Evolutionary conservation across 371 early-diverging fungal species (phyloP).

Genomic region (Smittium culicis): DNA sequence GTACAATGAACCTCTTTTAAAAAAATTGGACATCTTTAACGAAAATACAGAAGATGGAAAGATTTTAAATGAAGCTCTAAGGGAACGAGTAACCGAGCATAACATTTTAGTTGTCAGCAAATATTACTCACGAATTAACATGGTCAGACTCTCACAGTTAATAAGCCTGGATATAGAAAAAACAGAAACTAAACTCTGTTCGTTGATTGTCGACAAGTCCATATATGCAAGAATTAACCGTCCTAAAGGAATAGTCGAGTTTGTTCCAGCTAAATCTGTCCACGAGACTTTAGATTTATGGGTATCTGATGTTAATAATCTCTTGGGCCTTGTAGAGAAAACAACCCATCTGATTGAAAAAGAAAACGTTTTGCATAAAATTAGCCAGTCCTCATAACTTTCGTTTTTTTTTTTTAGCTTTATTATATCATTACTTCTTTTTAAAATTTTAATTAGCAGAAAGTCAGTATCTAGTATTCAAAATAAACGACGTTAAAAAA

Average conservation of each 20-base stretch:
- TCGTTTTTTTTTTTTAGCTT: too few species aligned
- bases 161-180: slow-evolving; percentile 57
- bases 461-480: too few species aligned
- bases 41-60: slow-evolving; percentile 55
- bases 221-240: slow-evolving; percentile 92
- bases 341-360: slow-evolving; percentile 92
- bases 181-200: slow-evolving; percentile 78
- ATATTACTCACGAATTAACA: slow-evolving; percentile 82
- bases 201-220: slow-evolving; percentile 82
- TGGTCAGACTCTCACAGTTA: slow-evolving; percentile 59
- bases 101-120: slow-evolving; percentile 91
- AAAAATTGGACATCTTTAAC: slow-evolving; percentile 55
- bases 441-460: too few species aligned
- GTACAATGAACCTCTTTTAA: slow-evolving; percentile 53
- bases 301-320: slow-evolving; percentile 72
- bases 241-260: slow-evolving; percentile 75
- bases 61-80: slow-evolving; percentile 69
- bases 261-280: slow-evolving; percentile 68
- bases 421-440: too few species aligned
- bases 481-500: too few species aligned
- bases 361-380: slow-evolving; percentile 75
- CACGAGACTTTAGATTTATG: slow-evolving; percentile 82
- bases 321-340: slow-evolving; percentile 83
- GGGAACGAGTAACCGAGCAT: slow-evolving; percentile 91
- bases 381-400: too few species aligned